A percentile compares a stretch with the other conserved stretches of the same genome.
Evolutionary conservation across 805 yeast species (phyloP).

Genomic region (Scheffersomyces amazonensis): DNA sequence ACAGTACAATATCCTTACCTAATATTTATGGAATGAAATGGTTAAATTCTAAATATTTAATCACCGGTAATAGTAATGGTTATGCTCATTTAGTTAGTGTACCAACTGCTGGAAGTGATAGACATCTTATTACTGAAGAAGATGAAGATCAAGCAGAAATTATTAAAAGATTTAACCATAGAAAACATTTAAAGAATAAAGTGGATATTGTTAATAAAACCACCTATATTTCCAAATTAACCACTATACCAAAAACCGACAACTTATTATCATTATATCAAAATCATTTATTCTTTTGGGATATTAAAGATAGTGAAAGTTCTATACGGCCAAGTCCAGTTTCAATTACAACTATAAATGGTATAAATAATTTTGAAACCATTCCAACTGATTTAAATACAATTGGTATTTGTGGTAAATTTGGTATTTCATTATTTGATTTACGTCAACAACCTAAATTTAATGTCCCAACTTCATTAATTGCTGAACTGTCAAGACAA

Average conservation of each 20-base stretch:
- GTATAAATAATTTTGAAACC: conserved; percentile 50
- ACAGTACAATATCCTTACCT: conserved; percentile 57
- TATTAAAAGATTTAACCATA: conserved; percentile 74
- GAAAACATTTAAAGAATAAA: conserved; percentile 50
- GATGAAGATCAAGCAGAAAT: conserved; percentile 62
- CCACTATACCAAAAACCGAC: conserved; percentile 30
- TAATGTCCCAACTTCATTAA: conserved; percentile 24
- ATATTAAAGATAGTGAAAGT: conserved; percentile 52
- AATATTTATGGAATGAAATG: conserved; percentile 53
- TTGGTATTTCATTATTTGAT: conserved; percentile 76
- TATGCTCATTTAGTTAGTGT: conserved; percentile 67
- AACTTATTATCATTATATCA: conserved; percentile 62
- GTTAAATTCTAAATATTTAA: conserved; percentile 43
- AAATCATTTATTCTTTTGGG: conserved; percentile 76
- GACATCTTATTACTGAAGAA: conserved; percentile 9
- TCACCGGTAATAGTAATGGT: conserved; percentile 81
- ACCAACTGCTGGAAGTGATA: conserved; percentile 39
- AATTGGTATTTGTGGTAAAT: conserved; percentile 62
- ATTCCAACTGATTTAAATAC: conserved; percentile 47
- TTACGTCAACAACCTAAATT: conserved; percentile 47
- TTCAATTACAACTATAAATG: conserved; percentile 48
- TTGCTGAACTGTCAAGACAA: conserved; percentile 9
- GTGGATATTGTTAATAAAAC: conserved; percentile 18
- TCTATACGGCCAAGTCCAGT: conserved; percentile 46
- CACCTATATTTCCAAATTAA: conserved; percentile 25